Conservation (phyloP, 495 filamentous ascomycete genomes). For the Filosporella fistucella region DNA sequence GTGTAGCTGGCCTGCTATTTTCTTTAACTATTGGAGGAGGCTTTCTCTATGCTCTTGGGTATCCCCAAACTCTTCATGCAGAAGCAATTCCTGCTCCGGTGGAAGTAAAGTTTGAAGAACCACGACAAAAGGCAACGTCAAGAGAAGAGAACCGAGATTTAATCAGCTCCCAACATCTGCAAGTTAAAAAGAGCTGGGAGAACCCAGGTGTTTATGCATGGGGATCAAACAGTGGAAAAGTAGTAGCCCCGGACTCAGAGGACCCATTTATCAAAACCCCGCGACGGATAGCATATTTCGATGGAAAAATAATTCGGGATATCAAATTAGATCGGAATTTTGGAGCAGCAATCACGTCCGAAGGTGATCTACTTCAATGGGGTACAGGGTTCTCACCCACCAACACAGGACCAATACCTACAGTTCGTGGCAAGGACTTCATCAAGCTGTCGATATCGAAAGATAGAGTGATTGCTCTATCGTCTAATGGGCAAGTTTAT, state of each 20-base stretch:
- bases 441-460: conserved; percentile 64
- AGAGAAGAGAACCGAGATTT: conserved; percentile 68
- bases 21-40: conserved; percentile 26
- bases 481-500: conserved; percentile 75
- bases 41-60: conserved; percentile 13
- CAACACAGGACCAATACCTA: conserved; percentile 49
- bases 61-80: conserved; percentile 33
- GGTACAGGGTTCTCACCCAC: conserved; percentile 66
- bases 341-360: conserved; percentile 84
- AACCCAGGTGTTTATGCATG: conserved; percentile 89
- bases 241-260: conserved; percentile 78
- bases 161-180: conserved; percentile 72
- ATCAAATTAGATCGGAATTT: conserved; percentile 79
- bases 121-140: conserved; percentile 43
- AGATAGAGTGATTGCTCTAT: conserved; percentile 79
- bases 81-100: conserved; percentile 41
- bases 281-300: conserved; percentile 74
- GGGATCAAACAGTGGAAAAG: conserved; percentile 83
- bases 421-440: conserved; percentile 78
- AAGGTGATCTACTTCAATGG: conserved; percentile 91
- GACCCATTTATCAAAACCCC: conserved; percentile 75
- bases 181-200: conserved; percentile 84
- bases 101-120: conserved; percentile 56
- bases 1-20: conserved; percentile 11
- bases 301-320: conserved; percentile 79